A percentile compares a stretch with the other conserved stretches of the same genome.
These are phyloP conservation scores for Ophiognomonia clavigignenti-juglandacearum DNA, from an alignment of 2,329 filamentous ascomycete genomes.

Conservation along the genomic window DNA sequence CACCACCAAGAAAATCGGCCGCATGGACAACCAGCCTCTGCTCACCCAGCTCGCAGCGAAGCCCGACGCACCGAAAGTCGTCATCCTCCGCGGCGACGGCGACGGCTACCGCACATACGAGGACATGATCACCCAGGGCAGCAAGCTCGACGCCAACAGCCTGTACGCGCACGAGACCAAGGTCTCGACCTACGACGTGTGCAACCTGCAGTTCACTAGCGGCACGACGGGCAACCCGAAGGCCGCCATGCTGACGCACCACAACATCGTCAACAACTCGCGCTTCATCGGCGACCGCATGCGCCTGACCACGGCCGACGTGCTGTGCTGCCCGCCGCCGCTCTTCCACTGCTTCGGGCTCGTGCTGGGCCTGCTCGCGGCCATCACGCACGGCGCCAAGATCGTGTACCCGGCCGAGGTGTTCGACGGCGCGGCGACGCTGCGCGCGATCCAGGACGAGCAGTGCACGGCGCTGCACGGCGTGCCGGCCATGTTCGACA, in stretches of 20 bases:
- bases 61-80: conserved; percentile 42
- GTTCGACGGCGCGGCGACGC: conserved; percentile 63
- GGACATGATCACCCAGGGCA: conserved; percentile 49
- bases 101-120: conserved; percentile 55
- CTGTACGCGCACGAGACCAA: conserved; percentile 49
- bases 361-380: conserved; percentile 68
- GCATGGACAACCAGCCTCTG: conserved; percentile 57
- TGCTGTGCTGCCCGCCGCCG: conserved; percentile 76
- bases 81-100: conserved; percentile 55
- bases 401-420: conserved; percentile 72
- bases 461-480: conserved; percentile 72
- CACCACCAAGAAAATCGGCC: conserved; percentile 64
- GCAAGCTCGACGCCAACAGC: conserved; percentile 40
- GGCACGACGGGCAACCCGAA: conserved; percentile 72
- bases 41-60: conserved; percentile 48
- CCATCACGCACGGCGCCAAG: conserved; percentile 69
- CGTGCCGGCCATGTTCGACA: conserved; percentile 81
- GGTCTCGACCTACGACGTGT: conserved; percentile 61
- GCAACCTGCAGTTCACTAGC: conserved; percentile 71
- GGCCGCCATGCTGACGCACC: conserved; percentile 69
- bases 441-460: conserved; percentile 63
- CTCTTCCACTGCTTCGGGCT: conserved; percentile 85
- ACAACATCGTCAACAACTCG: conserved; percentile 61
- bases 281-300: conserved; percentile 71
- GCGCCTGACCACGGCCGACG: conserved; percentile 60